phyloP scores from a whole-genome alignment of 352 stramenopile genomes.

The Phytophthora tentaculata region DNA sequence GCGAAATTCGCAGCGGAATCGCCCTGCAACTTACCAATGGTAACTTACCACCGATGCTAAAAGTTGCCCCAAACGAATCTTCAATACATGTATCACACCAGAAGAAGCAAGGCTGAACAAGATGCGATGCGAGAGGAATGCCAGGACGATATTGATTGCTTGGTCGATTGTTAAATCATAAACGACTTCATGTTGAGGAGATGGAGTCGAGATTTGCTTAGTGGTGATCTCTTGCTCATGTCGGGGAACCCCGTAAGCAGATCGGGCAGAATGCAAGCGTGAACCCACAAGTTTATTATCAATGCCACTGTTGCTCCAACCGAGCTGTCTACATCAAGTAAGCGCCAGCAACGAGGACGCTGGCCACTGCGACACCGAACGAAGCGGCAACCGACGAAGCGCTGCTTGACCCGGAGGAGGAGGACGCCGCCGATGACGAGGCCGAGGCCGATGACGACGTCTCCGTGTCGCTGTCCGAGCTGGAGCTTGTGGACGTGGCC shows the following conservation, averaged over 20 bases:
- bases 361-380: constrained; percentile 2
- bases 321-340: constrained; percentile 26
- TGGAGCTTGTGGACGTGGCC: constrained; percentile 17
- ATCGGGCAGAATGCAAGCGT: neutral
- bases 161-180: neutral
- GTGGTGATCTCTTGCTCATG: constrained; percentile 1
- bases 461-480: constrained; percentile 14
- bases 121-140: too few species aligned
- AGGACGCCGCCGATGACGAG: constrained; percentile 20
- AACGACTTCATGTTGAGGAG: constrained; percentile 22
- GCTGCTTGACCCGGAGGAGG: constrained; percentile 28
- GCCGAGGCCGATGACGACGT: constrained; percentile 19
- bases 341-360: constrained; percentile 10
- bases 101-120: neutral
- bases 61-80: too few species aligned
- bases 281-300: constrained; percentile 21
- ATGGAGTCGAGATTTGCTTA: constrained; percentile 5
- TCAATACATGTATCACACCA: too few species aligned
- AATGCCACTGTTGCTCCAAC: neutral
- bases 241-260: constrained; percentile 3
- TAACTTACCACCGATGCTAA: too few species aligned
- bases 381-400: constrained; percentile 21
- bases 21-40: too few species aligned
- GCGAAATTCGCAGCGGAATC: too few species aligned
- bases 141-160: neutral